Percentiles rank a stretch among this genome's conserved stretches.
Evolutionary conservation across 2,329 filamentous ascomycete genomes (phyloP).

Genomic region (Ophiocordyceps robertsii): DNA sequence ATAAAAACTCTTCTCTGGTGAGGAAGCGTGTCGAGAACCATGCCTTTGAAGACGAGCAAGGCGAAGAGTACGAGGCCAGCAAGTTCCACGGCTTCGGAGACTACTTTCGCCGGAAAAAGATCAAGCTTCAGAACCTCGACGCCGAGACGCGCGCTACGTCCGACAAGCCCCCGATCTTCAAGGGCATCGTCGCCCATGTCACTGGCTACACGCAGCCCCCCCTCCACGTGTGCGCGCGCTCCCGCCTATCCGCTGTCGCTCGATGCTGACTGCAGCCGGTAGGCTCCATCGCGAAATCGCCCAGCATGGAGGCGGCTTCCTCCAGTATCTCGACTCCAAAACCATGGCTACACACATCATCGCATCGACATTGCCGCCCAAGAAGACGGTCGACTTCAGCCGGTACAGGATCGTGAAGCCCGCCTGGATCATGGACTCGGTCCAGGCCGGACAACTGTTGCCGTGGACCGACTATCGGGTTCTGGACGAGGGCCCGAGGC

Average conservation of each 20-base stretch:
- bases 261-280: conserved; percentile 5
- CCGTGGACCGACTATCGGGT: conserved; percentile 81
- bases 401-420: conserved; percentile 89
- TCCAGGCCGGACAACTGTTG: conserved; percentile 65
- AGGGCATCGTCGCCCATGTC: conserved; percentile 78
- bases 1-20: conserved; percentile 49
- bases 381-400: conserved; percentile 80
- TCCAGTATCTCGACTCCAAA: conserved; percentile 91
- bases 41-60: conserved; percentile 65
- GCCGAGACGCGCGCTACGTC: conserved; percentile 57
- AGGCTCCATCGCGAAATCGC: conserved; percentile 75
- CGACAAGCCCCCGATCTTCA: conserved; percentile 76
- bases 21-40: conserved; percentile 51
- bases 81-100: conserved; percentile 81
- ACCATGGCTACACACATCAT: conserved; percentile 94
- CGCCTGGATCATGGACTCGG: conserved; percentile 84
- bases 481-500: conserved; percentile 68
- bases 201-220: conserved; percentile 95
- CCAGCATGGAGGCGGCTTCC: conserved; percentile 81
- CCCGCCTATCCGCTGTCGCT: not conserved
- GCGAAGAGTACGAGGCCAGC: conserved; percentile 83
- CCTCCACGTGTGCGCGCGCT: conserved; percentile 49
- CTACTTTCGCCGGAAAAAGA: conserved; percentile 91
- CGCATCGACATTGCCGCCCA: conserved; percentile 76
- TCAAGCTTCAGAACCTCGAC: conserved; percentile 93